Percentiles rank a stretch among this genome's conserved stretches.
phyloP scores from a whole-genome alignment of 2,329 filamentous ascomycete genomes.

The Aspergillus fijiensis region DNA sequence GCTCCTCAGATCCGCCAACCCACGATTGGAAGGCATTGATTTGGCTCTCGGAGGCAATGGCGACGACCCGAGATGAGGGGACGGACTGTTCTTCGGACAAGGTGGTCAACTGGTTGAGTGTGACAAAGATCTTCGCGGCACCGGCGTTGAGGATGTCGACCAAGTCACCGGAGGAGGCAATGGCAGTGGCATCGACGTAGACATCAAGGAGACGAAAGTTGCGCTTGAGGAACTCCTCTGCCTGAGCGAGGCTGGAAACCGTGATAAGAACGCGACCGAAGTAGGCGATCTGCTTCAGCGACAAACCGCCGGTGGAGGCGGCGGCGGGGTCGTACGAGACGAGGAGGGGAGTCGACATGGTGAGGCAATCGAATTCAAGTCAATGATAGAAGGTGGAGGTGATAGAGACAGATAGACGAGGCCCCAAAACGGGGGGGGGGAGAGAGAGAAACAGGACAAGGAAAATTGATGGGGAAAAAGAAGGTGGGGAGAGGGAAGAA shows the following conservation, averaged over 20 bases:
- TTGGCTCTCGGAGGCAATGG: conserved; percentile 48
- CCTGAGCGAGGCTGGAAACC: conserved; percentile 43
- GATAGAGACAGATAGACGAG: neutral
- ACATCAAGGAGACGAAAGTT: conserved; percentile 59
- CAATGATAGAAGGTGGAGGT: neutral
- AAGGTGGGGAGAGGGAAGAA: neutral
- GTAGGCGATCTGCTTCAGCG: conserved; percentile 56
- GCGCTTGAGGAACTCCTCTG: conserved; percentile 55
- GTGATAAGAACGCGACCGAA: conserved; percentile 59
- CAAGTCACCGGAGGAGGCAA: conserved; percentile 70
- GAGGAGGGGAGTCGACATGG: conserved; percentile 45
- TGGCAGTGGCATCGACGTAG: conserved; percentile 72
- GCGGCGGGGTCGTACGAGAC: conserved; percentile 44
- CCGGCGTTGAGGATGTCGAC: conserved; percentile 80
- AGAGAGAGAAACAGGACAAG: neutral
- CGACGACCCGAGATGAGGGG: conserved; percentile 56
- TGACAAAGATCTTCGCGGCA: conserved; percentile 80
- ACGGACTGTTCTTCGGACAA: conserved; percentile 55
- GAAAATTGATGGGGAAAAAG: neutral
- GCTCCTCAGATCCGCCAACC: conserved; percentile 37
- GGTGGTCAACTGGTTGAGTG: conserved; percentile 63
- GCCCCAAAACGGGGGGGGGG: neutral
- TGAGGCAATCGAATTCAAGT: conserved; percentile 1
- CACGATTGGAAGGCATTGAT: conserved; percentile 42
- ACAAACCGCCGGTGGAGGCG: conserved; percentile 51